Percentiles rank a stretch among this genome's conserved stretches.
phyloP scores from a whole-genome alignment of 257 asterid genomes.

The Pogostemon cablin region DNA sequence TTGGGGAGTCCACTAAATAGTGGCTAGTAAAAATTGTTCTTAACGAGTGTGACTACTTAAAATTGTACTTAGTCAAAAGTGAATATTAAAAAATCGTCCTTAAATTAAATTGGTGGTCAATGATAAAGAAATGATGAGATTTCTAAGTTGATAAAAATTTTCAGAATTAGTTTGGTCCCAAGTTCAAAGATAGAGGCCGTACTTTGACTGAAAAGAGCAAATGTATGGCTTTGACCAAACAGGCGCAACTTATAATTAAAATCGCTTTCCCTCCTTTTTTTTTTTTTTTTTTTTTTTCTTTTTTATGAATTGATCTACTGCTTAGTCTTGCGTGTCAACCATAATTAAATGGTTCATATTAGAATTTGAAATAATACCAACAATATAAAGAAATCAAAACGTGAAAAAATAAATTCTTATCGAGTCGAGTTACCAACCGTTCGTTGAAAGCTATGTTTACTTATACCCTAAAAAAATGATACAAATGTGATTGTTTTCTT shows the following conservation, averaged over 20 bases:
- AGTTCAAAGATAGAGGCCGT: constrained; percentile 40
- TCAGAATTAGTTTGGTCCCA: not conserved
- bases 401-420: too few relatives aligned
- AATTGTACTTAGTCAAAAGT: too few relatives aligned
- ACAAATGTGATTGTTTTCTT: too few relatives aligned
- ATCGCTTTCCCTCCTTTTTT: constrained; percentile 21
- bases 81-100: too few relatives aligned
- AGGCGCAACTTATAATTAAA: constrained; percentile 13
- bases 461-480: too few relatives aligned
- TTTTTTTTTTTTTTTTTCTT: not conserved
- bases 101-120: constrained; percentile 30
- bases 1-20: too few relatives aligned
- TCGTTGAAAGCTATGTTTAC: too few relatives aligned
- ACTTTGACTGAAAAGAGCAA: constrained; percentile 33
- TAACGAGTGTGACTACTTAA: too few relatives aligned
- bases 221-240: constrained; percentile 11
- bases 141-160: not conserved
- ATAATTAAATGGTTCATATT: not conserved
- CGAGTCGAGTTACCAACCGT: too few relatives aligned
- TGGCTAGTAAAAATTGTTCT: too few relatives aligned
- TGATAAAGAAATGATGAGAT: constrained; percentile 34
- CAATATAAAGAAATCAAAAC: too few relatives aligned
- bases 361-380: too few relatives aligned
- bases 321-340: not conserved
- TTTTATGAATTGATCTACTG: not conserved